Conservation (phyloP, 345 rosid species). For the Turritis glabra region DNA sequence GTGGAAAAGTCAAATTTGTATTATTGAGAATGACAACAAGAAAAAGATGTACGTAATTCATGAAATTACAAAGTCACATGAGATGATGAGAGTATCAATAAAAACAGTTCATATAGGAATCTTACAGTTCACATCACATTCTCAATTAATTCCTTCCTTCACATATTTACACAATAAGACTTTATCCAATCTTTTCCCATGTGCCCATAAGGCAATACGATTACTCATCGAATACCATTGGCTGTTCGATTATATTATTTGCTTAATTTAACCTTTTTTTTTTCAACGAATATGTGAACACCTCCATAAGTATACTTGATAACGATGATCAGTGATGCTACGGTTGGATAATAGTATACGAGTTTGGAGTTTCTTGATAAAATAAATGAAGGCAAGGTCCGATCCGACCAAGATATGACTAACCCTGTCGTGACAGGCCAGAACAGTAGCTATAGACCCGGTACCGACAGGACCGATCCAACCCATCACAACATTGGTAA, state of each 20-base stretch:
- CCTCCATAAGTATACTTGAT: neutral
- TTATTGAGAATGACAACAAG: slow-evolving; percentile 38
- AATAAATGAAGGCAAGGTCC: no score
- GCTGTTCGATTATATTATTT: neutral
- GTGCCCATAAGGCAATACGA: slow-evolving; percentile 21
- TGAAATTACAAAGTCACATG: slow-evolving; percentile 36
- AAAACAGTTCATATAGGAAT: slow-evolving; percentile 28
- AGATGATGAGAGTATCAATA: slow-evolving; percentile 24
- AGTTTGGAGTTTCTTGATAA: neutral
- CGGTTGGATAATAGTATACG: neutral
- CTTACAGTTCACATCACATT: slow-evolving; percentile 35
- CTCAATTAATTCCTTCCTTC: slow-evolving; percentile 26
- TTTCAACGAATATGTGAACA: neutral
- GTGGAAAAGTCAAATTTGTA: slow-evolving; percentile 29
- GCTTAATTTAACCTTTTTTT: neutral
- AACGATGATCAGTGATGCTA: neutral
- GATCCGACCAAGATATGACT: neutral
- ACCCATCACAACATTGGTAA: no score
- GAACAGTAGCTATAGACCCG: slow-evolving; percentile 1
- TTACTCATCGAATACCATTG: neutral
- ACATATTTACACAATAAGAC: slow-evolving; percentile 12
- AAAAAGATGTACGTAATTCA: slow-evolving; percentile 16
- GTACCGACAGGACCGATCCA: neutral
- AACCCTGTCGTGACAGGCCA: neutral
- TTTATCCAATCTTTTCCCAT: slow-evolving; percentile 27